Conservation (phyloP, 2,329 filamentous ascomycete genomes). For the Ophiostoma triangulosporum region DNA sequence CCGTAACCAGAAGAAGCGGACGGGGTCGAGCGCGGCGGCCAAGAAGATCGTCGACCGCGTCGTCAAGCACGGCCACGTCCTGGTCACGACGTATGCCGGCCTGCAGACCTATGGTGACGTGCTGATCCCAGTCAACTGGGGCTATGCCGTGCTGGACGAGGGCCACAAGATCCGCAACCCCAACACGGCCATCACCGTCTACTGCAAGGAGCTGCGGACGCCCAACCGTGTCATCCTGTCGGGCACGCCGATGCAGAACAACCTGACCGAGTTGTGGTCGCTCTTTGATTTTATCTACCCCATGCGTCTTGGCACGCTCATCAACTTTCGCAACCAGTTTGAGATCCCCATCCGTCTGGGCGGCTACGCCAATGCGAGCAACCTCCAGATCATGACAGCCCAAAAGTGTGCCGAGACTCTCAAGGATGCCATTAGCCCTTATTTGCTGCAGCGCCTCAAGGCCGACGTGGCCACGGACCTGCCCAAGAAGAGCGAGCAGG, state of each 20-base stretch:
- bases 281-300: slow-evolving; percentile 96
- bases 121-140: slow-evolving; percentile 75
- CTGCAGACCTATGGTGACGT: slow-evolving; percentile 84
- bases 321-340: slow-evolving; percentile 82
- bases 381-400: slow-evolving; percentile 85
- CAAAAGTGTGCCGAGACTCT: slow-evolving; percentile 87
- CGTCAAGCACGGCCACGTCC: slow-evolving; percentile 71
- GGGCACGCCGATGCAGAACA: slow-evolving; percentile 96
- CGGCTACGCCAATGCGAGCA: slow-evolving; percentile 89
- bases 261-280: slow-evolving; percentile 88
- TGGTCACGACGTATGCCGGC: slow-evolving; percentile 92
- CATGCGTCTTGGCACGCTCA: slow-evolving; percentile 82
- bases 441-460: slow-evolving; percentile 84
- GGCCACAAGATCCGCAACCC: slow-evolving; percentile 98
- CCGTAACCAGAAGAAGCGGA: slow-evolving; percentile 15
- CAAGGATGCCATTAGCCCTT: slow-evolving; percentile 87
- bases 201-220: slow-evolving; percentile 86
- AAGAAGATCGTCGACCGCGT: slow-evolving; percentile 73
- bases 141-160: slow-evolving; percentile 87
- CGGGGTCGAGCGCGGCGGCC: slow-evolving; percentile 52
- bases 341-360: slow-evolving; percentile 88
- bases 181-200: slow-evolving; percentile 85
- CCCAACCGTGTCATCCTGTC: slow-evolving; percentile 86
- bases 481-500: slow-evolving; percentile 90
- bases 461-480: slow-evolving; percentile 86